A percentile compares a stretch with the other conserved stretches of the same genome.
These are phyloP conservation scores for Tolypocladium tropicale DNA, from an alignment of 2,329 filamentous ascomycete genomes.

Conservation along the genomic window DNA sequence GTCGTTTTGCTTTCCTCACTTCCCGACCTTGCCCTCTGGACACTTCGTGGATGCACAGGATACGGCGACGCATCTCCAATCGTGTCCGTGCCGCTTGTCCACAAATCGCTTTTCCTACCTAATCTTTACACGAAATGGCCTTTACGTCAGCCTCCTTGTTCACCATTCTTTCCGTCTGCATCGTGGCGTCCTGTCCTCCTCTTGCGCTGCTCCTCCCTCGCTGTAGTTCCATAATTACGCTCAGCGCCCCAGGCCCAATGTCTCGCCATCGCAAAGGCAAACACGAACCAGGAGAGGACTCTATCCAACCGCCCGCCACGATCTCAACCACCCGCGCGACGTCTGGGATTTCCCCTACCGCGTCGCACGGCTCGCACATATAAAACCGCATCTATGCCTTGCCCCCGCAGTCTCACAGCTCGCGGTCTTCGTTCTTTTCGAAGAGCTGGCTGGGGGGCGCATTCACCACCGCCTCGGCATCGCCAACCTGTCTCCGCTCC, in stretches of 20 bases:
- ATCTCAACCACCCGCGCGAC: background rate
- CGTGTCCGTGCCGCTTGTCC: background rate
- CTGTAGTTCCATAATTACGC: background rate
- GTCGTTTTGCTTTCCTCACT: background rate
- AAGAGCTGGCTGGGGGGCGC: slow-evolving; percentile 21
- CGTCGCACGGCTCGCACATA: background rate
- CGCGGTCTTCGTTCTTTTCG: slow-evolving; percentile 18
- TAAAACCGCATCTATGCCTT: background rate
- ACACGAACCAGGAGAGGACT: background rate
- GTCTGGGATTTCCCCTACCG: background rate
- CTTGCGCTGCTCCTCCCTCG: background rate
- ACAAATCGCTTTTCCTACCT: background rate
- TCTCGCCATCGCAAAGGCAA: background rate
- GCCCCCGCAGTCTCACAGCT: slow-evolving; percentile 18
- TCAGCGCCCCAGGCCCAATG: background rate
- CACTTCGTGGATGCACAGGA: background rate
- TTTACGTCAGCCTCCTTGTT: background rate
- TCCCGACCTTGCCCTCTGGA: background rate
- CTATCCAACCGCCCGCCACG: background rate
- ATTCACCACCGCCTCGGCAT: slow-evolving; percentile 69
- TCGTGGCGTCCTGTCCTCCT: background rate
- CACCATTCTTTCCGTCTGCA: background rate
- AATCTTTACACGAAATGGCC: background rate
- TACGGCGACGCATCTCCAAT: background rate
- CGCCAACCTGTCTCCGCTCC: slow-evolving; percentile 82